Conservation (phyloP, 179 eudicot species). For the Nepenthes alata region DNA sequence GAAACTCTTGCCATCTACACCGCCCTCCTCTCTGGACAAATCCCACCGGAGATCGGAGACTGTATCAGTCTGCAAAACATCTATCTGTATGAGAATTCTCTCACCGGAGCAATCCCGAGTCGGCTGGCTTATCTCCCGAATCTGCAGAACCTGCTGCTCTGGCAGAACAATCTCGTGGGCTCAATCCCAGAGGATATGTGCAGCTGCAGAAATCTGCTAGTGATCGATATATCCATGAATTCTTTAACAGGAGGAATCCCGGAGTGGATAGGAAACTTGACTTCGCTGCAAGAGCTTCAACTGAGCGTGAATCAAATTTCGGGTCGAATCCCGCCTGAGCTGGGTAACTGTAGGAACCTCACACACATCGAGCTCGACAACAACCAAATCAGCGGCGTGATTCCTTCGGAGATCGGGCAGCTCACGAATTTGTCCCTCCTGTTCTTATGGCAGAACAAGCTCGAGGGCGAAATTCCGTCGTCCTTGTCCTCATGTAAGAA, state of each 20-base stretch:
- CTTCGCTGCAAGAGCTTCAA: conserved; percentile 55
- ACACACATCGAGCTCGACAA: conserved; percentile 83
- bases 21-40: conserved; percentile 66
- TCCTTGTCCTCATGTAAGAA: conserved; percentile 37
- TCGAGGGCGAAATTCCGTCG: conserved; percentile 65
- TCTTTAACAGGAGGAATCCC: conserved; percentile 67
- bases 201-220: conserved; percentile 22
- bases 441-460: conserved; percentile 70
- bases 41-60: conserved; percentile 77
- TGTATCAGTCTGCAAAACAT: conserved; percentile 50
- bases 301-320: conserved; percentile 68
- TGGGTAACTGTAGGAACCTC: conserved; percentile 56
- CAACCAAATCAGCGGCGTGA: conserved; percentile 60
- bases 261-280: conserved; percentile 45
- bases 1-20: conserved; percentile 74
- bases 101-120: conserved; percentile 64
- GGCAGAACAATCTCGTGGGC: conserved; percentile 81
- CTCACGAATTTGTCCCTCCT: conserved; percentile 44
- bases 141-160: conserved; percentile 55
- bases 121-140: conserved; percentile 39
- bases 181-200: conserved; percentile 65
- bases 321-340: conserved; percentile 47
- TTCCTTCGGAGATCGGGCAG: conserved; percentile 64
- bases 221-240: conserved; percentile 68
- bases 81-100: conserved; percentile 69